These are phyloP conservation scores for Syzygium aromaticum DNA, from an alignment of 345 rosid species.

Conservation along the genomic window DNA sequence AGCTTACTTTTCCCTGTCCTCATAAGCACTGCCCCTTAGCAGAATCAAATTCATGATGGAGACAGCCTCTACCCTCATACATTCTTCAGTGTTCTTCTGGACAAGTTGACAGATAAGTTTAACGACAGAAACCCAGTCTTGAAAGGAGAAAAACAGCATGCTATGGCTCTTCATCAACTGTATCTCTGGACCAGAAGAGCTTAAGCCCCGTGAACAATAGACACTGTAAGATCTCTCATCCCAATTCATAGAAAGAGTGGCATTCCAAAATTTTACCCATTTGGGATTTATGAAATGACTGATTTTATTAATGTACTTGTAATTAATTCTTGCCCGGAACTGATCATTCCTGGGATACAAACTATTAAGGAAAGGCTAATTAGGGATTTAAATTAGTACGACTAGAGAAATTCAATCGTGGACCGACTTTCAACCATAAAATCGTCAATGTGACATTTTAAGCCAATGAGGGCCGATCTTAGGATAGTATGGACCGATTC, in stretches of 20 bases:
- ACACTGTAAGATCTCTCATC: slow-evolving; percentile 11
- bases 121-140: slow-evolving; percentile 56
- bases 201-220: slow-evolving; percentile 3
- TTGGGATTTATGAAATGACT: too few species aligned
- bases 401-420: too few species aligned
- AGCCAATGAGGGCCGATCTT: too few species aligned
- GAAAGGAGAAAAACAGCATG: slow-evolving; percentile 14
- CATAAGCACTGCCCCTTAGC: slow-evolving; percentile 46
- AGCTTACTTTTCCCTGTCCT: slow-evolving; percentile 64
- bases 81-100: slow-evolving; percentile 36
- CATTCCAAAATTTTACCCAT: too few species aligned
- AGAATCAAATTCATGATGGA: slow-evolving; percentile 71
- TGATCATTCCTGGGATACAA: too few species aligned
- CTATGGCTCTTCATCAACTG: slow-evolving; percentile 12
- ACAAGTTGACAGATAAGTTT: slow-evolving; percentile 39
- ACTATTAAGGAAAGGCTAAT: too few species aligned
- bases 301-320: too few species aligned
- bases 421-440: too few species aligned
- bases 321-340: too few species aligned
- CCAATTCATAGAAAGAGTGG: slow-evolving; percentile 4
- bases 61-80: slow-evolving; percentile 54
- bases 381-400: too few species aligned
- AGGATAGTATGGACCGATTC: too few species aligned
- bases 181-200: slow-evolving; percentile 15
- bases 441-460: too few species aligned